Evolutionary conservation across 1,284 basidiomycete genomes (phyloP), one percentile per base, ranked within the genome.

Genomic region (Athelia sp.): DNA sequence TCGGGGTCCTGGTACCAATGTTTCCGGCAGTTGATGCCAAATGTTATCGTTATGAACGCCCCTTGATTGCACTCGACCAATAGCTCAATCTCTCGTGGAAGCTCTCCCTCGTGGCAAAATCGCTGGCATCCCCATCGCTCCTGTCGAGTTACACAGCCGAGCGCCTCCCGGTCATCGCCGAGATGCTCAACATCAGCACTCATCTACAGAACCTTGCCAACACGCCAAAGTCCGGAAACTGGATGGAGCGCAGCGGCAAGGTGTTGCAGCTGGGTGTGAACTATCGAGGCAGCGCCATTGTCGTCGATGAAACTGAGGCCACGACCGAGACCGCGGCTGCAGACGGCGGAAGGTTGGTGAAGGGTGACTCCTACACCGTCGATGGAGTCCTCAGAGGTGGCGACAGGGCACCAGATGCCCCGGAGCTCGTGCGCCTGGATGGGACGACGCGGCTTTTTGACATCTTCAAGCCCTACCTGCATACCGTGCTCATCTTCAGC

Each of bases 81-180:
- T 29, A 29, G 26, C 63, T 64, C 50, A 74, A 74, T 47, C 62
- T 79, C 18, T 69, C 65, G 3, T 78, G 75, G 75, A 78, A 79
- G 56, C 62, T 78, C 17, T 69, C 72, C 3, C 61, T 76, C 11
- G 72, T 74, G 2, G 57, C 67, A 42, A 70, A 69, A 46, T 63
- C 66, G 8, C 52, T 62, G 8, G 4, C 36, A n/a, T n/a, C 36
- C 4, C 9, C 15, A 6, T 40, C 36, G 36, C 56, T 62, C 3
- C 67, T 78, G 13, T 59, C 66, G 14, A 66, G 69, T 2, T 76
- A 73, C 57, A 64, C 64, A 43, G 67, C 64, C 54, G 77, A 75
- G 62, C 72, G 70, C 21, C 50, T 70, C 2, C 71, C 70, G 11
- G 65, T 73, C 48, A 65, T 69, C 42, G 64, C 68, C 3, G 61